Evolutionary conservation across 2,329 filamentous ascomycete genomes (phyloP).

Genomic region (Biscogniauxia sp.): DNA sequence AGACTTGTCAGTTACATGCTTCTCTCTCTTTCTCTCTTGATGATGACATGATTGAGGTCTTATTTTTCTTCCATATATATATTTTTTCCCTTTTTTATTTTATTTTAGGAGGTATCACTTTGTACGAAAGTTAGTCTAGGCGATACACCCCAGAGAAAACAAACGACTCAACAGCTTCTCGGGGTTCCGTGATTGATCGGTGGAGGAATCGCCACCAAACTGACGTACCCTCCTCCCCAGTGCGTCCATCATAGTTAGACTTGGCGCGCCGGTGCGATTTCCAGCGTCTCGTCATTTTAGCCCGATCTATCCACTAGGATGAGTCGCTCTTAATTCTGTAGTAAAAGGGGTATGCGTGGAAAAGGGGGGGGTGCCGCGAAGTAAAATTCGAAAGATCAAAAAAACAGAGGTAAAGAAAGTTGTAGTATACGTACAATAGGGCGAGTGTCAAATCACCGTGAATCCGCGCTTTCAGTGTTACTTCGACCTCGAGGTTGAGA

Average conservation of each 20-base stretch:
- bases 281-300: not conserved
- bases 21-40: conserved; percentile 17
- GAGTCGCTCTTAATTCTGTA: not conserved
- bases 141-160: not conserved
- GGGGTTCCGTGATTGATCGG: not conserved
- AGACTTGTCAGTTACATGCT: conserved; percentile 18
- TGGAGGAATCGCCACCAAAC: not conserved
- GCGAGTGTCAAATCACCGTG: conserved; percentile 71
- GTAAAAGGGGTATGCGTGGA: not conserved
- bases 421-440: conserved; percentile 22
- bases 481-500: conserved; percentile 79
- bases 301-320: not conserved
- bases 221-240: not conserved
- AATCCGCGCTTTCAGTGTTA: conserved; percentile 82
- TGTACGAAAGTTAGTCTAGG: not conserved
- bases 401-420: not conserved
- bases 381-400: too few species aligned
- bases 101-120: conserved; percentile 13
- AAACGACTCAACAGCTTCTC: not conserved
- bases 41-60: not conserved
- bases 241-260: too few species aligned
- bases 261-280: not conserved
- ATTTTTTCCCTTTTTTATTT: not conserved
- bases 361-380: too few species aligned
- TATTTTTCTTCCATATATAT: not conserved